These are phyloP conservation scores for Phytophthora boehmeriae DNA, from an alignment of 352 stramenopile species.

Conservation along the genomic window DNA sequence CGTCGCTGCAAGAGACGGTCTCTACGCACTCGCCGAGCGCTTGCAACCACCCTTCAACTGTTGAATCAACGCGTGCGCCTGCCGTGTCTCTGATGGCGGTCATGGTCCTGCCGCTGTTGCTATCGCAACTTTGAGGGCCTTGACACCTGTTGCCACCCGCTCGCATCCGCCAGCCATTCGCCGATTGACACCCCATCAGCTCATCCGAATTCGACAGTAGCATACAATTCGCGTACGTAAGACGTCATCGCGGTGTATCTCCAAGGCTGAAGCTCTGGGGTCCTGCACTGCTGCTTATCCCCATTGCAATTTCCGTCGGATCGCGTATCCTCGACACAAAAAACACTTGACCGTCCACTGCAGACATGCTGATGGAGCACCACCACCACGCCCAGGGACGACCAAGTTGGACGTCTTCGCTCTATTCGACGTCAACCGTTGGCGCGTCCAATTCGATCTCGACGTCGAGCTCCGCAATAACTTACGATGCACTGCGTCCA, in stretches of 20 bases:
- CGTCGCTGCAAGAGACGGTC: constrained; percentile 9
- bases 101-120: constrained; percentile 5
- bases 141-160: background rate
- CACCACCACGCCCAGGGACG: constrained; percentile 29
- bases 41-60: constrained; percentile 15
- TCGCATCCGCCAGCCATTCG: constrained; percentile 30
- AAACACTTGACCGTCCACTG: background rate
- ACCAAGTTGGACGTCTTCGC: constrained; percentile 30
- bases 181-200: constrained; percentile 38
- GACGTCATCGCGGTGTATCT: constrained; percentile 5
- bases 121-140: constrained; percentile 32
- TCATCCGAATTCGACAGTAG: constrained; percentile 43
- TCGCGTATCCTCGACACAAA: constrained; percentile 21
- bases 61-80: constrained; percentile 5
- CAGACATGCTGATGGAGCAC: constrained; percentile 34
- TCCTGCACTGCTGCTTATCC: background rate
- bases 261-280: background rate
- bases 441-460: background rate
- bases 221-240: constrained; percentile 23
- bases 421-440: constrained; percentile 20
- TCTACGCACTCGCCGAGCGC: constrained; percentile 1
- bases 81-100: constrained; percentile 1
- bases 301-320: background rate
- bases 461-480: constrained; percentile 6
- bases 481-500: constrained; percentile 27